Percentiles rank a stretch among this genome's conserved stretches.
phyloP scores from a whole-genome alignment of 306 rosid genomes.

The Cicer judaicum region DNA sequence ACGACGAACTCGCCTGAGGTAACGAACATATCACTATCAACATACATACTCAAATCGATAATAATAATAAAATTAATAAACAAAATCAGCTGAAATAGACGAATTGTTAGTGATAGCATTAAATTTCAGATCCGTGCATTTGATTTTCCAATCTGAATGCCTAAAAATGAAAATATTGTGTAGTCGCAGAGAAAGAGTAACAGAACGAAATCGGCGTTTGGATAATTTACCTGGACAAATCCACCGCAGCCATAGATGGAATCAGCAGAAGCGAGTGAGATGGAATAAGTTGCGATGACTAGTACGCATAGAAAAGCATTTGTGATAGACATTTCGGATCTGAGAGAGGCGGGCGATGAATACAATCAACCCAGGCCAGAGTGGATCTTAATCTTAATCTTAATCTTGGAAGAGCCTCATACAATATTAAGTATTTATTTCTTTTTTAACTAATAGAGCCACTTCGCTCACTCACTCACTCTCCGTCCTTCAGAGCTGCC shows the following conservation, averaged over 20 bases:
- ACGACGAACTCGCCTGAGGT: slow-evolving; percentile 75
- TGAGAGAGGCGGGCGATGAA: slow-evolving; percentile 36
- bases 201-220: slow-evolving; percentile 11
- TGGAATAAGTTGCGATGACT: slow-evolving; percentile 45
- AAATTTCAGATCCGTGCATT: slow-evolving; percentile 36
- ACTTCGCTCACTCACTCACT: slow-evolving; percentile 15
- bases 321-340: slow-evolving; percentile 51
- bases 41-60: background rate
- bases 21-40: background rate
- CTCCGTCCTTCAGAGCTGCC: background rate
- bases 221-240: slow-evolving; percentile 43
- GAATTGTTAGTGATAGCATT: background rate
- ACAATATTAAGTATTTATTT: background rate
- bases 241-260: slow-evolving; percentile 58
- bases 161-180: background rate
- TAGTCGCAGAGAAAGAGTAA: background rate
- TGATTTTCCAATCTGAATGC: slow-evolving; percentile 16
- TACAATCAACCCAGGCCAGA: slow-evolving; percentile 38
- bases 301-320: slow-evolving; percentile 43
- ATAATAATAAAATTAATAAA: background rate
- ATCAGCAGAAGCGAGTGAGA: slow-evolving; percentile 69
- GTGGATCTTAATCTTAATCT: slow-evolving; percentile 37
- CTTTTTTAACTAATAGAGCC: slow-evolving; percentile 18
- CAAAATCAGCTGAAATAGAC: background rate
- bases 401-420: background rate